Conservation (phyloP, 805 yeast genomes). For the Maudiozyma barnettii region DNA sequence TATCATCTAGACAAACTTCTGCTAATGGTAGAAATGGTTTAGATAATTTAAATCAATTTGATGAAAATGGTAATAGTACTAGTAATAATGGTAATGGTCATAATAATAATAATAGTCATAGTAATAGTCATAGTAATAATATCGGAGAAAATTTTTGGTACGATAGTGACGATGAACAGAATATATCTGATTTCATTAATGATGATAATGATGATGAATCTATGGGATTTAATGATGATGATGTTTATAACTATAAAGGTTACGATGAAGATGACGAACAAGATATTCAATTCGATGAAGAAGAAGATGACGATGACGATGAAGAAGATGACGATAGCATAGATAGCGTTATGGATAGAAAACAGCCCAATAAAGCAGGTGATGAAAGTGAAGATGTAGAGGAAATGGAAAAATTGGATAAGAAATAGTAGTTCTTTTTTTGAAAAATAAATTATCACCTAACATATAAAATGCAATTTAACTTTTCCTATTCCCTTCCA, state of each 20-base stretch:
- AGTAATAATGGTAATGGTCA: constrained; percentile 5
- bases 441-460: too few relatives aligned
- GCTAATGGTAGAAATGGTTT: background rate
- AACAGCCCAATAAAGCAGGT: constrained; percentile 25
- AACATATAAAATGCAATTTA: too few relatives aligned
- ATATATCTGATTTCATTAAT: constrained; percentile 34
- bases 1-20: constrained; percentile 20
- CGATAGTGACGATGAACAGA: constrained; percentile 58
- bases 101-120: constrained; percentile 1
- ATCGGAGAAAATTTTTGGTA: constrained; percentile 71
- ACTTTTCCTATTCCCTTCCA: too few relatives aligned
- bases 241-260: constrained; percentile 36
- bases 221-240: constrained; percentile 32
- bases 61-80: background rate
- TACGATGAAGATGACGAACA: constrained; percentile 38
- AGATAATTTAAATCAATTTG: background rate
- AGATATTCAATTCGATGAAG: constrained; percentile 16
- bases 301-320: constrained; percentile 20
- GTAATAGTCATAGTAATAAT: constrained; percentile 3
- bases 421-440: background rate
- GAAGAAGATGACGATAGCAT: constrained; percentile 27
- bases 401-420: constrained; percentile 16
- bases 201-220: constrained; percentile 26
- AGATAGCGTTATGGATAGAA: constrained; percentile 30
- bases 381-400: constrained; percentile 29